phyloP scores from a whole-genome alignment of 345 rosid species.

The Euphorbia tirucalli region DNA sequence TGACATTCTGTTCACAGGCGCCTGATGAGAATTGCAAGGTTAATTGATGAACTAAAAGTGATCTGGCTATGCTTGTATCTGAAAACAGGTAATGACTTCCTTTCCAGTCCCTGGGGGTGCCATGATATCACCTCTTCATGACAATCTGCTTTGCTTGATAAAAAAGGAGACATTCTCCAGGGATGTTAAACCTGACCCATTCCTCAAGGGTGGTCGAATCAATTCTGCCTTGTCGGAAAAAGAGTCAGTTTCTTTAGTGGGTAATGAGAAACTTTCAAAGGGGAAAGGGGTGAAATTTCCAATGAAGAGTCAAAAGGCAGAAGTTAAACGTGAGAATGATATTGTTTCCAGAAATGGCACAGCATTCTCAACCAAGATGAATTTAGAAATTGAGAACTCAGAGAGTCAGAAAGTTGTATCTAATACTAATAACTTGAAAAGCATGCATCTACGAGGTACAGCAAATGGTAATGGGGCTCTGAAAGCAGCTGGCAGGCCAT shows the following conservation, averaged over 20 bases:
- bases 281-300: slow-evolving; percentile 35
- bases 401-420: slow-evolving; percentile 24
- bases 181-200: slow-evolving; percentile 25
- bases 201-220: slow-evolving; percentile 21
- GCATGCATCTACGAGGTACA: slow-evolving; percentile 16
- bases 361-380: slow-evolving; percentile 11
- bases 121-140: slow-evolving; percentile 70
- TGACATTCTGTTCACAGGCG: slow-evolving; percentile 6
- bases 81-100: slow-evolving; percentile 68
- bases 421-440: slow-evolving; percentile 20
- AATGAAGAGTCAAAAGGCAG: slow-evolving; percentile 30
- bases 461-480: slow-evolving; percentile 15
- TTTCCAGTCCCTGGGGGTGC: slow-evolving; percentile 42
- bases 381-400: slow-evolving; percentile 17
- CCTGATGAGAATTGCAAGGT: background rate
- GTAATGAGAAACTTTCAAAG: slow-evolving; percentile 28
- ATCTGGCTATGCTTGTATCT: slow-evolving; percentile 11
- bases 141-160: slow-evolving; percentile 40
- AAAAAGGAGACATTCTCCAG: slow-evolving; percentile 25
- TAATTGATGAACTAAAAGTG: background rate
- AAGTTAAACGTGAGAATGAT: slow-evolving; percentile 14
- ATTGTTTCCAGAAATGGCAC: slow-evolving; percentile 13
- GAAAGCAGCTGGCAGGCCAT: slow-evolving; percentile 20
- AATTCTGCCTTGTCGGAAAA: slow-evolving; percentile 29
- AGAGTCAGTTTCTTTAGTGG: slow-evolving; percentile 28